Conservation (phyloP, 768 basidiomycete species). For the Pisolithus marmoratus region DNA sequence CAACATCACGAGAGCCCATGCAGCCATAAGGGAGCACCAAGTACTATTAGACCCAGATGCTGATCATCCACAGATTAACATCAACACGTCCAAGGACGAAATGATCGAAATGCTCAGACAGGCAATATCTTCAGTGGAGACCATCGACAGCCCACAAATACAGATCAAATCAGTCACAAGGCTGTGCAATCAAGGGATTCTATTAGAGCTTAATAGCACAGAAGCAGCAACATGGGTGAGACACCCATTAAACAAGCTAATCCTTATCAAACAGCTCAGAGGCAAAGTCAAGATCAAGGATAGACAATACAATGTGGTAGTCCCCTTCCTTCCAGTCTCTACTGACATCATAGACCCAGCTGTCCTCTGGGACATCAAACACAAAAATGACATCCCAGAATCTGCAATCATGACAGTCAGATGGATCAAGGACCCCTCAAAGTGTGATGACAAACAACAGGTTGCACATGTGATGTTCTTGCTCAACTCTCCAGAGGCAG, state of each 20-base stretch:
- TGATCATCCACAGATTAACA: no score
- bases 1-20: no score
- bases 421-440: slow-evolving; percentile 23
- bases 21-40: no score
- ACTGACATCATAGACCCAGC: slow-evolving; percentile 6
- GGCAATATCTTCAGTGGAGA: no score
- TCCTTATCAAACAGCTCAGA: slow-evolving; percentile 1
- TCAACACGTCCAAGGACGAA: no score
- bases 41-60: no score
- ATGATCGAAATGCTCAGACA: no score
- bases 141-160: no score
- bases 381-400: slow-evolving; percentile 3
- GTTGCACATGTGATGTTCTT: slow-evolving; percentile 18
- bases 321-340: slow-evolving; percentile 20
- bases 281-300: no score
- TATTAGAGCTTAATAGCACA: slow-evolving; percentile 9
- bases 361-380: slow-evolving; percentile 6
- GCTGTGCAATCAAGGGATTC: slow-evolving; percentile 8
- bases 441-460: slow-evolving; percentile 10
- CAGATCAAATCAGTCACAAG: not conserved
- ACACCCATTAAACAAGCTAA: no score
- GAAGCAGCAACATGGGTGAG: no score
- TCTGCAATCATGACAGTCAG: slow-evolving; percentile 8
- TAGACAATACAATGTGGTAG: slow-evolving; percentile 7
- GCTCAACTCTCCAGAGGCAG: no score